Percentiles rank a stretch among this genome's conserved stretches.
These are phyloP conservation scores for Selaginella tamariscina DNA, from an alignment of 75 land plant genomes.

Conservation along the genomic window DNA sequence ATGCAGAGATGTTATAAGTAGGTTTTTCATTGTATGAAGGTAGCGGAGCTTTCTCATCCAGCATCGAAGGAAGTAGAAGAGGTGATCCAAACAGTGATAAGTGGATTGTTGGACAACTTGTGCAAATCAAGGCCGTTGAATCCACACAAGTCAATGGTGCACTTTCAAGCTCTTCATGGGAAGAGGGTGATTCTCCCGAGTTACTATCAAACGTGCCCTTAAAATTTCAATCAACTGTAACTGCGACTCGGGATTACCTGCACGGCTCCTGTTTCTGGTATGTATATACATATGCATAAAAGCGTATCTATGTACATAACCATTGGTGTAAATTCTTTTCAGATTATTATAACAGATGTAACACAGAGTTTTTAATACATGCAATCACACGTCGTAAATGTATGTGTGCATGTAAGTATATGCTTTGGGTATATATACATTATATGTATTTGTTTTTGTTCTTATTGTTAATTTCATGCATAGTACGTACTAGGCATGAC, in stretches of 20 bases:
- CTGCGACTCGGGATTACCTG: constrained; percentile 35
- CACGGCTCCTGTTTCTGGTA: constrained; percentile 46
- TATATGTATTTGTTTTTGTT: neutral
- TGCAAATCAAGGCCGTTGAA: constrained; percentile 26
- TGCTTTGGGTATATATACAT: too few relatives aligned
- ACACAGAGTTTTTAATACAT: too few relatives aligned
- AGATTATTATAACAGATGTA: too few relatives aligned
- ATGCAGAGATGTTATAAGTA: neutral
- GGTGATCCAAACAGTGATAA: constrained; percentile 35
- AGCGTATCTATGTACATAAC: too few relatives aligned
- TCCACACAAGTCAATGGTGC: constrained; percentile 12
- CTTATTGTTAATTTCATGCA: neutral
- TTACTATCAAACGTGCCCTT: neutral
- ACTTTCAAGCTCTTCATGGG: constrained; percentile 7
- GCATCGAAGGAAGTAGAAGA: constrained; percentile 45
- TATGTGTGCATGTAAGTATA: too few relatives aligned
- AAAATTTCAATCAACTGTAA: constrained; percentile 8
- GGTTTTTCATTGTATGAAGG: constrained; percentile 17
- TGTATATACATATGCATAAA: too few relatives aligned
- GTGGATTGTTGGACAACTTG: constrained; percentile 18
- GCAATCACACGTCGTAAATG: too few relatives aligned
- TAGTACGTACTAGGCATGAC: neutral
- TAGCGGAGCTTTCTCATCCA: constrained; percentile 36
- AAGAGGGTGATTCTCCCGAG: neutral
- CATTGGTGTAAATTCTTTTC: too few relatives aligned